A percentile compares a stretch with the other conserved stretches of the same genome.
Evolutionary conservation across 1,284 basidiomycete genomes (phyloP).

Genomic region (Cutaneotrichosporon sp.): DNA sequence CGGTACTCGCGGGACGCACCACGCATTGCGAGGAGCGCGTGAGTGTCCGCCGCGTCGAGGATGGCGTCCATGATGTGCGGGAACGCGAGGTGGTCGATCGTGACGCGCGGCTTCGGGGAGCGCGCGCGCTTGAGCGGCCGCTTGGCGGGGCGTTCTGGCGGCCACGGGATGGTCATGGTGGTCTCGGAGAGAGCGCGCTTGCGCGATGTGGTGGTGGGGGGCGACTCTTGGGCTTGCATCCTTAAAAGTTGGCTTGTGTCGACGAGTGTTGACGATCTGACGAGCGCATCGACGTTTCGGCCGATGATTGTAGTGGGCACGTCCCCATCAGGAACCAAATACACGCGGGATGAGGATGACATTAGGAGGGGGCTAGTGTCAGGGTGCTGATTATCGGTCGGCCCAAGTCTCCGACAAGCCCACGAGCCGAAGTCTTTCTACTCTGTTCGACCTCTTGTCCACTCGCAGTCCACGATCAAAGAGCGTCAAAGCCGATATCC

Average conservation of each 20-base stretch:
- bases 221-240: neutral
- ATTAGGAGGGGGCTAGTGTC: neutral
- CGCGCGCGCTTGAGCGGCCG: neutral
- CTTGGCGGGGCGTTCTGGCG: neutral
- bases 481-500: neutral
- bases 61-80: slow-evolving; percentile 6
- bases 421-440: neutral
- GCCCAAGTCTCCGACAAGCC: neutral
- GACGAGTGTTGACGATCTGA: neutral
- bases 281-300: neutral
- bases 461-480: neutral
- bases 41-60: neutral
- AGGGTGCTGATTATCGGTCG: neutral
- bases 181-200: neutral
- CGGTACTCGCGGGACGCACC: neutral
- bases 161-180: neutral
- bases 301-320: neutral
- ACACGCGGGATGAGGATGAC: neutral
- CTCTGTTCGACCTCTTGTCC: neutral
- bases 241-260: neutral
- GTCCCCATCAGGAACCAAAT: neutral
- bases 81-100: slow-evolving; percentile 7
- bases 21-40: slow-evolving; percentile 4
- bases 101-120: neutral
- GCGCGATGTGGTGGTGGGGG: neutral